Percentiles rank a stretch among this genome's conserved stretches.
phyloP scores from a whole-genome alignment of 1,284 basidiomycete species.

The Hemileia vastatrix region DNA sequence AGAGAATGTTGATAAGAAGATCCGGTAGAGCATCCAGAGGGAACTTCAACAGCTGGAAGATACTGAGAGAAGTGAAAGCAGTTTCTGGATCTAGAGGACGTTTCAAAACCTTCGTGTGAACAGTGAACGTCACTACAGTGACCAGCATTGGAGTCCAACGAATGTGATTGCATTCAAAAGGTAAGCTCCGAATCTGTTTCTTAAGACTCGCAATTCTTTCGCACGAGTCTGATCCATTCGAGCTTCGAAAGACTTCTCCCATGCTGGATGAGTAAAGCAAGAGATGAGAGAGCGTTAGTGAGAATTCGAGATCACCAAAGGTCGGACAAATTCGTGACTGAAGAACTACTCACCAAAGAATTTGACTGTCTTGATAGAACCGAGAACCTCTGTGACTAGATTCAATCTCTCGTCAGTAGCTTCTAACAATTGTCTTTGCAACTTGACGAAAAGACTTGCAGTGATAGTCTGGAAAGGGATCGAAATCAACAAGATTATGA shows the following conservation, averaged over 20 bases:
- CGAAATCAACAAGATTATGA: conserved; percentile 45
- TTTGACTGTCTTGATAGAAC: conserved; percentile 49
- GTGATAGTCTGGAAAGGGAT: conserved; percentile 46
- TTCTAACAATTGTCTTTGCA: conserved; percentile 47
- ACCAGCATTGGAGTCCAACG: conserved; percentile 48
- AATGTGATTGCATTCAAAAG: conserved; percentile 46
- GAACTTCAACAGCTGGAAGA: conserved; percentile 50
- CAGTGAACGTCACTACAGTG: conserved; percentile 49
- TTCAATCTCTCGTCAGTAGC: conserved; percentile 52
- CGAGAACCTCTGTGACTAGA: conserved; percentile 51
- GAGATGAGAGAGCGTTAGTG: neutral
- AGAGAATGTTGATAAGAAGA: neutral
- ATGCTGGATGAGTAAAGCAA: conserved; percentile 21
- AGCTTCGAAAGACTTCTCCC: conserved; percentile 46
- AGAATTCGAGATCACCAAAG: conserved; percentile 46
- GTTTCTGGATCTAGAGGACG: conserved; percentile 45
- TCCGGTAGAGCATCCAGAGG: conserved; percentile 28
- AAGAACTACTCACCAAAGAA: conserved; percentile 28
- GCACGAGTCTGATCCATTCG: conserved; percentile 48
- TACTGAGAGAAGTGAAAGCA: conserved; percentile 51
- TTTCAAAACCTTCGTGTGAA: conserved; percentile 47
- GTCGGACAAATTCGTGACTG: neutral
- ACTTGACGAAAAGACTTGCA: conserved; percentile 47
- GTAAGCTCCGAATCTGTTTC: conserved; percentile 46
- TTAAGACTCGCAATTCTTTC: conserved; percentile 48